These are phyloP conservation scores for Plantago major DNA, from an alignment of 257 asterid species.

Conservation along the genomic window DNA sequence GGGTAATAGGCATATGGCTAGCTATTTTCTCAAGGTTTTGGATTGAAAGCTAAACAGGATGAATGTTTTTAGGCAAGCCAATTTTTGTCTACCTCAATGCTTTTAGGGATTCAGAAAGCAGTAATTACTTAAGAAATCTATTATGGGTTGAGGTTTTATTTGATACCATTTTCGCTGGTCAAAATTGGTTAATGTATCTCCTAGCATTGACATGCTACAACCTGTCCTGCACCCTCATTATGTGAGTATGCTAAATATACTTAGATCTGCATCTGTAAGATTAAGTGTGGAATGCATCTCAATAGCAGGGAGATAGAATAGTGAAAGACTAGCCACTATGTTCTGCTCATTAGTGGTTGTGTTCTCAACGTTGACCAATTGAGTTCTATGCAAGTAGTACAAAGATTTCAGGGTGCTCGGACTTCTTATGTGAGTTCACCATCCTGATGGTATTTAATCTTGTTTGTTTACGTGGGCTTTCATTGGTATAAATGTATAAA, in stretches of 20 bases:
- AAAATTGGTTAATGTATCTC: no score
- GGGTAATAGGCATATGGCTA: no score
- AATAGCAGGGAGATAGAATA: not conserved
- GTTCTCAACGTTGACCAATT: not conserved
- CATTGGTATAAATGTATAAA: not conserved
- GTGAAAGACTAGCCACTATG: not conserved
- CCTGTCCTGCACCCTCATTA: not conserved
- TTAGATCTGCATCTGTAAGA: not conserved
- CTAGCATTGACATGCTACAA: not conserved
- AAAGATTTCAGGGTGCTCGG: slow-evolving; percentile 1
- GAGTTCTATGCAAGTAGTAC: not conserved
- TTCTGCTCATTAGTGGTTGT: not conserved
- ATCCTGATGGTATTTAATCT: not conserved
- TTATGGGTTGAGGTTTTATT: not conserved
- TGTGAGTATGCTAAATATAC: not conserved
- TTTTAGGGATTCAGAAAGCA: not conserved
- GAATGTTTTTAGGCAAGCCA: no score
- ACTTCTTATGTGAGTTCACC: slow-evolving; percentile 5
- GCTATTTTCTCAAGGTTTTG: no score
- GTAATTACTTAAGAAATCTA: not conserved
- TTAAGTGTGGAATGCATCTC: not conserved
- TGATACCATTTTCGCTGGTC: not conserved
- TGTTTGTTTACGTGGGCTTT: slow-evolving; percentile 1
- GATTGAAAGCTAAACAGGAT: no score
- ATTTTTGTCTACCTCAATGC: no score